These are phyloP conservation scores for Nepenthes mirabilis DNA, from an alignment of 148 eudicot genomes.

Conservation along the genomic window DNA sequence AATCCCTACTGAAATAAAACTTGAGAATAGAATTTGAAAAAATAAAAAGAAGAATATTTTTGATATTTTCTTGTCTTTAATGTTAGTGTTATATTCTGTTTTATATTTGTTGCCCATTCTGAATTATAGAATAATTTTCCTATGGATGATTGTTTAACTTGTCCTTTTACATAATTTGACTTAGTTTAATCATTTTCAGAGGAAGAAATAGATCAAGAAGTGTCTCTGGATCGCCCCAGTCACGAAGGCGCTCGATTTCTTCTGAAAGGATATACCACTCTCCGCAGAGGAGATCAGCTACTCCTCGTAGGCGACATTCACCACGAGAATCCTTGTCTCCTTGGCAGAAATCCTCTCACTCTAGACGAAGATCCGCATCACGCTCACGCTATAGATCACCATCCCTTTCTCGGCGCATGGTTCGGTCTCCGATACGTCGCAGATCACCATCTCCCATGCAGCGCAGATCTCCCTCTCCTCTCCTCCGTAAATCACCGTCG, in stretches of 20 bases:
- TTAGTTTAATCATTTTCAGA: constrained; percentile 14
- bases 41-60: neutral
- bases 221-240: constrained; percentile 44
- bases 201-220: constrained; percentile 54
- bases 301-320: constrained; percentile 42
- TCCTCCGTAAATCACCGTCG: constrained; percentile 14
- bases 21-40: too few species aligned
- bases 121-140: too few species aligned
- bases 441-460: constrained; percentile 14
- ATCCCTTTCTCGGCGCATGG: constrained; percentile 14
- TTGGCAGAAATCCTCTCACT: constrained; percentile 16
- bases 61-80: neutral
- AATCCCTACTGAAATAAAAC: too few species aligned
- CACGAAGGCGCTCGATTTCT: constrained; percentile 46
- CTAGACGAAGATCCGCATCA: constrained; percentile 6
- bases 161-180: neutral
- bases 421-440: constrained; percentile 12
- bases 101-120: neutral
- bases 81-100: neutral
- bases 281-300: constrained; percentile 33
- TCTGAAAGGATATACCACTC: constrained; percentile 31
- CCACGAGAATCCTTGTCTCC: constrained; percentile 33
- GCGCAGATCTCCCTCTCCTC: constrained; percentile 14
- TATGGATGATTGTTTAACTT: neutral
- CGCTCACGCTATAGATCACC: constrained; percentile 8